Conservation (phyloP, 2,329 filamentous ascomycete species). For the Triangularia setosa region DNA sequence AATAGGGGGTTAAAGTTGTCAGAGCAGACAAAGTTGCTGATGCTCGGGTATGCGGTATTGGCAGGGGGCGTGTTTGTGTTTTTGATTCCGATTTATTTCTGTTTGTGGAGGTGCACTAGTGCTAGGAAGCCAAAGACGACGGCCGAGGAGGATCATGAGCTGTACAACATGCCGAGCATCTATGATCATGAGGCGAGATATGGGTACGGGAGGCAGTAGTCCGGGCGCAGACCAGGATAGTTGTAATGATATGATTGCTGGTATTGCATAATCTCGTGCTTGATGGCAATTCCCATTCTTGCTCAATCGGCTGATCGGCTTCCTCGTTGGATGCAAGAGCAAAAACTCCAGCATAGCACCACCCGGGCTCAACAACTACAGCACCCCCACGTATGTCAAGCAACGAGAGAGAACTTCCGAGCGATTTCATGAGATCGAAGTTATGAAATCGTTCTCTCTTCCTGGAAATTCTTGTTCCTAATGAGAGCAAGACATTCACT, state of each 20-base stretch:
- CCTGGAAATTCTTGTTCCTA: neutral
- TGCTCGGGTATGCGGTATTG: slow-evolving; percentile 25
- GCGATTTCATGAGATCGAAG: too few relatives aligned
- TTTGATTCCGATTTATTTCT: slow-evolving; percentile 21
- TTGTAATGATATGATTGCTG: neutral
- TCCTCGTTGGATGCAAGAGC: neutral
- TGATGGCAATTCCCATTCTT: too few relatives aligned
- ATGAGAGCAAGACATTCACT: neutral
- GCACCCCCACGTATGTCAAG: neutral
- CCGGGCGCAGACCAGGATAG: neutral
- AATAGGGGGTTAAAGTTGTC: slow-evolving; percentile 26
- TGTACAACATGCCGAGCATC: slow-evolving; percentile 16
- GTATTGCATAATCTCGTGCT: too few relatives aligned
- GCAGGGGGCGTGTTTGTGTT: slow-evolving; percentile 21
- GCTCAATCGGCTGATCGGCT: too few relatives aligned
- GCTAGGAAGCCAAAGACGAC: slow-evolving; percentile 9
- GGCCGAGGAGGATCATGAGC: slow-evolving; percentile 18
- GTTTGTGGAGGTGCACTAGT: slow-evolving; percentile 22
- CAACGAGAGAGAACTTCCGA: too few relatives aligned
- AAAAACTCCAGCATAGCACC: neutral
- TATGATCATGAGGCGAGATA: slow-evolving; percentile 20
- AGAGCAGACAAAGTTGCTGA: slow-evolving; percentile 15
- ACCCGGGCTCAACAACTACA: neutral
- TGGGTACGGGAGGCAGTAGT: neutral
- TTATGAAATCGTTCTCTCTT: neutral